Base-by-base conservation (phyloP, 805 yeast genomes). In the Starmerella bacillaris region DNA sequence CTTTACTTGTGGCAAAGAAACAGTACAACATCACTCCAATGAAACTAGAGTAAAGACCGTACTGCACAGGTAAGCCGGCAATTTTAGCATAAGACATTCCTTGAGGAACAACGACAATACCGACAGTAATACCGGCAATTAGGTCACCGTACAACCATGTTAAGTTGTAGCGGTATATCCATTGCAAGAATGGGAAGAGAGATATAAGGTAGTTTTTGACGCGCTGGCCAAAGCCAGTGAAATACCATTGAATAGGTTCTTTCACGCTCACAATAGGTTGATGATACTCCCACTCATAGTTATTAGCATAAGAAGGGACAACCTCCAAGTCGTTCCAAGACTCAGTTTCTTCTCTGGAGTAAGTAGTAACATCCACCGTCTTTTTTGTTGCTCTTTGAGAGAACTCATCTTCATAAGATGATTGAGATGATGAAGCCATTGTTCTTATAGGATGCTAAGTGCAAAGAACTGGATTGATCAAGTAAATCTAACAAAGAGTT, bases 81-180 rank as follows among this genome's bases (percentile, higher is more conserved):
- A 84, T 60, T 51, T 69, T 72, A 6, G 95, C 95, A 53, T 84
- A 84, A 0, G 94, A 83, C 95, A 84, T 84, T 3, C 89, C 74
- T 57, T 84, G 95, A 3, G 95, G 95, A 21, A 84, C 94, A 45
- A 83, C 65, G 15, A 84, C 94, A 41, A 78, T 72, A 30, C 95
- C 95, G 16, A 84, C 93, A 1, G 95, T 80, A 40, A 84, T 65
- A 53, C 95, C 95, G 2, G 95, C 94, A 37, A 83, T 73, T 42
- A 84, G 55, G 56, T 84, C 95, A 21, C 80, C 70, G 38, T 70
- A 70, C 12, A 75, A 58, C 95, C 95, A 84, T 20, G 66, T 64
- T 8, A 63, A 48, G 51, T 84, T 84, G 58, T 84, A 84, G 51
- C 80, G 79, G 37, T 74, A 67, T 31, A 83, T 70, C 95, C 95